phyloP scores from a whole-genome alignment of 345 rosid genomes.

The Citrus cavaleriei region DNA sequence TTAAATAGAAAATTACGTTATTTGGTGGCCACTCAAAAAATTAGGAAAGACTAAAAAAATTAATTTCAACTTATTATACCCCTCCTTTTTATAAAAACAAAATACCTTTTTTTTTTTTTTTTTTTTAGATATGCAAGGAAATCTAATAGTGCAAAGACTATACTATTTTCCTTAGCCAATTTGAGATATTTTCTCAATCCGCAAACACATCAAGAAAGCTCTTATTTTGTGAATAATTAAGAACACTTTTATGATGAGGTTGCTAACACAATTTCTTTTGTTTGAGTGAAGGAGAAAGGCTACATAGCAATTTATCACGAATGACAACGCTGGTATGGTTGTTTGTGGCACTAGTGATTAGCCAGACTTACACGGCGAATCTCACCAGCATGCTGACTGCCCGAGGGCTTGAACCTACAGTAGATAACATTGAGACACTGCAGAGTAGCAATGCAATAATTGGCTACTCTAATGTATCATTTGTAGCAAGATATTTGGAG shows the following conservation, averaged over 20 bases:
- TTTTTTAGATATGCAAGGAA: too few relatives aligned
- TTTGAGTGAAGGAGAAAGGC: slow-evolving; percentile 5
- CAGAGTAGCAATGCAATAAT: slow-evolving; percentile 7
- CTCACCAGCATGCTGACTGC: slow-evolving; percentile 24
- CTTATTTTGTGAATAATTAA: too few relatives aligned
- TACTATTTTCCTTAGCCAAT: too few relatives aligned
- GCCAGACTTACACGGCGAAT: slow-evolving; percentile 24
- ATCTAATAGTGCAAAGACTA: too few relatives aligned
- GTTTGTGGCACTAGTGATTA: slow-evolving; percentile 19
- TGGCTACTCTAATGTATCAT: slow-evolving; percentile 11
- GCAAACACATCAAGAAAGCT: too few relatives aligned
- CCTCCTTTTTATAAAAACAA: too few relatives aligned
- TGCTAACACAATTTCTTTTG: background rate
- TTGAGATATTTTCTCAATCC: too few relatives aligned
- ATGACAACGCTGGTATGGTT: slow-evolving; percentile 25
- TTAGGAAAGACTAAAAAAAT: too few relatives aligned
- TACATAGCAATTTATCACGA: slow-evolving; percentile 26
- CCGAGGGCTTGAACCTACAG: background rate
- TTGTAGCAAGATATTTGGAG: slow-evolving; percentile 1
- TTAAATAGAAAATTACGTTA: too few relatives aligned
- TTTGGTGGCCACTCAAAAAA: too few relatives aligned
- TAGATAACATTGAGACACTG: slow-evolving; percentile 6
- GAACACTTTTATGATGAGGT: background rate
- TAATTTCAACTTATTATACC: too few relatives aligned
- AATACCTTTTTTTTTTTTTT: too few relatives aligned